Evolutionary conservation across 192 early-diverging fungal species (phyloP).

Genomic region (Nowakowskiella sp.): DNA sequence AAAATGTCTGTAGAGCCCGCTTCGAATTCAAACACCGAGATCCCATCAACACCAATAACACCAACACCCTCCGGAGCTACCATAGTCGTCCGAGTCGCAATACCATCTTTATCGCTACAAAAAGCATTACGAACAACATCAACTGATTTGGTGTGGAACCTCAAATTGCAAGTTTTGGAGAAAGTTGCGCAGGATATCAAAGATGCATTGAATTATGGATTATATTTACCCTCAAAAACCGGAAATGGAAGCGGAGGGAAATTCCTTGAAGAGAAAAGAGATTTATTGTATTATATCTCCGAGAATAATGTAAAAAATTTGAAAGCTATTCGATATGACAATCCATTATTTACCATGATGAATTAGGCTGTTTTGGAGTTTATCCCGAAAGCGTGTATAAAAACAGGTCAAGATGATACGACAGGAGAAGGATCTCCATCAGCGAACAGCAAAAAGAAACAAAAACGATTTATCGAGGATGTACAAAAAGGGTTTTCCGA

Average conservation of each 20-base stretch:
- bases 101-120: constrained; percentile 29
- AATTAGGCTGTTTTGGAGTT: constrained; percentile 38
- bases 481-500: constrained; percentile 37
- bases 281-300: constrained; percentile 17
- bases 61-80: too few species aligned
- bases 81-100: constrained; percentile 33
- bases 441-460: constrained; percentile 31
- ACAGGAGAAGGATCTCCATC: constrained; percentile 28
- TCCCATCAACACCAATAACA: constrained; percentile 2
- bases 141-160: constrained; percentile 31
- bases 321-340: constrained; percentile 7
- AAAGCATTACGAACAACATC: constrained; percentile 29
- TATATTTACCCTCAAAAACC: constrained; percentile 26
- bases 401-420: constrained; percentile 6
- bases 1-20: too few species aligned
- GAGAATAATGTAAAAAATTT: constrained; percentile 33
- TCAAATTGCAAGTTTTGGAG: constrained; percentile 40
- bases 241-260: constrained; percentile 28
- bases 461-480: constrained; percentile 45
- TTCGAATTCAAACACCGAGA: too few species aligned
- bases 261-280: constrained; percentile 40
- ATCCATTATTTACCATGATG: not conserved
- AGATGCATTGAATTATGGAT: constrained; percentile 38
- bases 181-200: constrained; percentile 39
- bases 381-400: constrained; percentile 19